Evolutionary conservation across 805 yeast species (phyloP).

Genomic region (Grigorovia jiainica): DNA sequence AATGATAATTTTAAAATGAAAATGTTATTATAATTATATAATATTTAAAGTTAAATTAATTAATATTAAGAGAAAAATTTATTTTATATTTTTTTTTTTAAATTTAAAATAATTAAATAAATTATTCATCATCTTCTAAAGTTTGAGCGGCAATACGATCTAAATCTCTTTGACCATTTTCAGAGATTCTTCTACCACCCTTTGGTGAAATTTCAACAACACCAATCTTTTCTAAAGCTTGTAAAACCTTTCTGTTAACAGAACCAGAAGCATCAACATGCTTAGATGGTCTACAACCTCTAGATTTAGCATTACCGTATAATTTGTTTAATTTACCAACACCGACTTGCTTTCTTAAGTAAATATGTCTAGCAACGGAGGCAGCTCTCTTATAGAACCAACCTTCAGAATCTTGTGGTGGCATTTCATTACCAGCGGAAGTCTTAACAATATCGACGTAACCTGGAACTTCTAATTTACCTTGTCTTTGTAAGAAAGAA

Average conservation of each 20-base stretch:
- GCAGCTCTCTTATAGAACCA: conserved; percentile 99
- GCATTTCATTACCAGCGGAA: conserved; percentile 96
- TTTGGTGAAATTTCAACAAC: conserved; percentile 91
- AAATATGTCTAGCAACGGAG: conserved; percentile 99
- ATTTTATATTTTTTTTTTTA: too few species aligned
- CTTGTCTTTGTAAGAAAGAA: conserved; percentile 99
- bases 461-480: conserved; percentile 99
- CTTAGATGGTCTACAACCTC: conserved; percentile 97
- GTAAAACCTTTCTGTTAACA: conserved; percentile 96
- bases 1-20: conserved; percentile 1
- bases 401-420: conserved; percentile 99
- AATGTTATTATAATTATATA: conserved; percentile 2
- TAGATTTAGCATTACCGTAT: conserved; percentile 98
- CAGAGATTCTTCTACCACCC: conserved; percentile 99
- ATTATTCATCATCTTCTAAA: conserved; percentile 74
- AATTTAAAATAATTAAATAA: conserved; percentile 10
- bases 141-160: conserved; percentile 99
- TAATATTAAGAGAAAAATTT: too few species aligned
- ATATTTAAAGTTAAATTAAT: conserved; percentile 2
- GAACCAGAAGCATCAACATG: conserved; percentile 99
- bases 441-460: conserved; percentile 99
- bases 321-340: conserved; percentile 98
- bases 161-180: conserved; percentile 99
- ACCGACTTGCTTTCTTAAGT: conserved; percentile 99
- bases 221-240: conserved; percentile 97